Evolutionary conservation across 768 basidiomycete genomes (phyloP).

Genomic region (Mycena floridula): DNA sequence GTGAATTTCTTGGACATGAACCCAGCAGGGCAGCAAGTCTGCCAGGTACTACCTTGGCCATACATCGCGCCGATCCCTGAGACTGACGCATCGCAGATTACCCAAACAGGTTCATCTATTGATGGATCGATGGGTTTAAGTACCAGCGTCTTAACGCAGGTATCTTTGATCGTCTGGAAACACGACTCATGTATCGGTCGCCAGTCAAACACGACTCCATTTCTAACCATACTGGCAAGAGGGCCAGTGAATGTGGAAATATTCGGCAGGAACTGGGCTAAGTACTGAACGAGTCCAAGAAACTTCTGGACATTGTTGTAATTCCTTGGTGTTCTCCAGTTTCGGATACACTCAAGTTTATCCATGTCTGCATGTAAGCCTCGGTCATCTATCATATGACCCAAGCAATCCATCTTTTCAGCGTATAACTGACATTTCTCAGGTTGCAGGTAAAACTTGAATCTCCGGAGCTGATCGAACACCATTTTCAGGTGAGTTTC

Average conservation of each 20-base stretch:
- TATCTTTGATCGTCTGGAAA: slow-evolving; percentile 13
- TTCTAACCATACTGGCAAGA: neutral
- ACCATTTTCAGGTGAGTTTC: slow-evolving; percentile 15
- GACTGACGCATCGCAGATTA: neutral
- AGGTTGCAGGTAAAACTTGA: slow-evolving; percentile 16
- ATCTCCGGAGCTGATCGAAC: slow-evolving; percentile 12
- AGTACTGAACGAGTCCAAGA: slow-evolving; percentile 21
- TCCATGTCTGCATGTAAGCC: slow-evolving; percentile 23
- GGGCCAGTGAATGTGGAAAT: slow-evolving; percentile 7
- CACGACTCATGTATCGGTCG: slow-evolving; percentile 9
- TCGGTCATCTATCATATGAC: slow-evolving; percentile 23
- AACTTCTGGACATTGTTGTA: slow-evolving; percentile 20
- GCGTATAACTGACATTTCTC: slow-evolving; percentile 19
- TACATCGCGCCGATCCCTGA: slow-evolving; percentile 4
- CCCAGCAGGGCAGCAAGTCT: slow-evolving; percentile 15
- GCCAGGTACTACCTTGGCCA: slow-evolving; percentile 20
- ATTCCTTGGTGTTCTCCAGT: slow-evolving; percentile 17
- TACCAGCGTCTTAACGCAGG: slow-evolving; percentile 4
- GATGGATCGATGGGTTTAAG: neutral
- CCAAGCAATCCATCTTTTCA: slow-evolving; percentile 17
- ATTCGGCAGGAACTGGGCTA: slow-evolving; percentile 21
- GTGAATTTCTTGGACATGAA: slow-evolving; percentile 25
- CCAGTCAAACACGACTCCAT: slow-evolving; percentile 18
- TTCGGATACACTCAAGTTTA: slow-evolving; percentile 17
- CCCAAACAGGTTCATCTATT: neutral